Base-by-base conservation (phyloP, 768 basidiomycete genomes). In the Kwoniella heveanensis region DNA sequence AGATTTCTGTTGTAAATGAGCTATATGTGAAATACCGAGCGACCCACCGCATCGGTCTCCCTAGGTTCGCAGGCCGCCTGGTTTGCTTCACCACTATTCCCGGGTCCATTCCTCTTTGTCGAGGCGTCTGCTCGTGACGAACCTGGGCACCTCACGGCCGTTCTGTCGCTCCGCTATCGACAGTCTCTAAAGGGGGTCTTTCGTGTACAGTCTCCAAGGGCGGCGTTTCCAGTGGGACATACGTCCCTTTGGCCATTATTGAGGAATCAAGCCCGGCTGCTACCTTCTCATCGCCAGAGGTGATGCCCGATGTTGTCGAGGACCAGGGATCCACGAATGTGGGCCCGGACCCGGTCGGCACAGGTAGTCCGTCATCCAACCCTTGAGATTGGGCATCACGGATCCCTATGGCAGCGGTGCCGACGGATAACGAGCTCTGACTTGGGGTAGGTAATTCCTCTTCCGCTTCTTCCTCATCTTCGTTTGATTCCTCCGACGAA, bases 161-260 rank as follows among this genome's bases (percentile, higher is more conserved):
- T 26, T 66, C 65, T 8, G 65, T 66, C 22, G 53, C 55, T 19
- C 50, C 65, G 27, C 65, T 66, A 48, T 61, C 65, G 2, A 62
- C n/a, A 39, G 30, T 66, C 50, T 66, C 65, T 29, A 66, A 53
- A 22, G 65, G 59, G 4, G 65, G 65, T 57, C 65, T 47, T 36
- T 59, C 63, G 27, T 49, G 12, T 17, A 58, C 57, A 15, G 58
- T 61, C 30, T 60, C 57, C 26, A 64, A 37, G 9, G 62, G 62
- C n/a, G 62, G 62, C n/a, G 62, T 64, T n/a, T 64, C 62, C n/a
- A 64, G 49, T 10, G 62, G 62, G 8, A 62, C 22, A 50, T 21
- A n/a, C 8, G 39, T 3, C 3, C 39, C 39, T 17, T 44, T 49
- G 22, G 5, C 48, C 9, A 32, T 13, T 4, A 32, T 13, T 4